Percentiles rank a stretch among this genome's conserved stretches.
Conservation (phyloP, 306 rosid genomes). For the Medicago lupulina region DNA sequence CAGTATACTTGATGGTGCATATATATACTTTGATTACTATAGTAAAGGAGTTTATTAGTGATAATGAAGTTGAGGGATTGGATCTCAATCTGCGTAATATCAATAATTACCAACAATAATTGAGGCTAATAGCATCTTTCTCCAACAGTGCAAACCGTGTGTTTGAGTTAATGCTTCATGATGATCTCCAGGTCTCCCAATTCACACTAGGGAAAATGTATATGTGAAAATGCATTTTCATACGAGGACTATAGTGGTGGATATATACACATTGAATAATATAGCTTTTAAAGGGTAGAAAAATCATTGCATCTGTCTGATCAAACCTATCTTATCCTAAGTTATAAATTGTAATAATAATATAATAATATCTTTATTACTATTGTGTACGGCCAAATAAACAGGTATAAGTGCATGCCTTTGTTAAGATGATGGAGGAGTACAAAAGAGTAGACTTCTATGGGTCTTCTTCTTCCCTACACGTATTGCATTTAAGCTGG, state of each 20-base stretch:
- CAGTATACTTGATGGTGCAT: too few species aligned
- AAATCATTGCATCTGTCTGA: background rate
- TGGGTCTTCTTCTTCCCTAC: background rate
- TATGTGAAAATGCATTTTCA: background rate
- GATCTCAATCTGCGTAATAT: too few species aligned
- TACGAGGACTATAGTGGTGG: background rate
- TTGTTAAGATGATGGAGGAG: background rate
- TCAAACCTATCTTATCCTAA: background rate
- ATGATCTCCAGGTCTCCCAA: background rate
- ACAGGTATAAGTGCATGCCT: too few species aligned
- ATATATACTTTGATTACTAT: too few species aligned
- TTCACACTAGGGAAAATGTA: background rate
- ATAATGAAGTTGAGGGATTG: too few species aligned
- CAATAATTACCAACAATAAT: too few species aligned
- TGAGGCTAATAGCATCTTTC: too few species aligned
- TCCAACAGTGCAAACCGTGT: background rate
- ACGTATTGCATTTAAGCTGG: background rate
- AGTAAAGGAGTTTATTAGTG: too few species aligned
- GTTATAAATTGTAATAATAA: background rate
- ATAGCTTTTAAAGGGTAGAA: background rate
- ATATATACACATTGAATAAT: background rate
- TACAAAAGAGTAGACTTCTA: background rate
- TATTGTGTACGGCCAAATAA: too few species aligned
- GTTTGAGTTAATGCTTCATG: background rate
- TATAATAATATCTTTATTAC: too few species aligned